These are phyloP conservation scores for Mucor plumbeus DNA, from an alignment of 371 early-diverging fungal species.

Conservation along the genomic window DNA sequence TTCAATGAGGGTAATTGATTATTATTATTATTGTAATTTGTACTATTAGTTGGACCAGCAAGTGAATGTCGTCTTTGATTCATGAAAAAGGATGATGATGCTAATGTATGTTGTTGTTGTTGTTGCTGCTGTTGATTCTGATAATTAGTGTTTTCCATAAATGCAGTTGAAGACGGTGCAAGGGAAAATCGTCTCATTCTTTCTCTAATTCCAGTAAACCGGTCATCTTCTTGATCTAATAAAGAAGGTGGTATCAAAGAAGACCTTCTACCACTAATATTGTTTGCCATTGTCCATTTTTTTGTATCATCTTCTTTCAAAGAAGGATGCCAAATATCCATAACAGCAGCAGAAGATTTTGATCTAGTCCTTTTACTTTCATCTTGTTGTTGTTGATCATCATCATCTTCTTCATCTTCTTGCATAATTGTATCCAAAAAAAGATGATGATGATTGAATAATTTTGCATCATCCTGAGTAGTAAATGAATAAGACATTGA, in stretches of 20 bases:
- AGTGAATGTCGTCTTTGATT: slow-evolving; percentile 47
- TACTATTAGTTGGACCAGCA: slow-evolving; percentile 30
- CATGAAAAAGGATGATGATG: not conserved
- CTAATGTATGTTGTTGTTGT: not conserved
- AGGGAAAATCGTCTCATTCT: slow-evolving; percentile 44
- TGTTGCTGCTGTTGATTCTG: not conserved
- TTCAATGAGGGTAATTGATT: not conserved
- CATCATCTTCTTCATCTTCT: slow-evolving; percentile 35
- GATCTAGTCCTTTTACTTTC: slow-evolving; percentile 28
- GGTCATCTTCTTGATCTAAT: slow-evolving; percentile 20
- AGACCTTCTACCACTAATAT: not conserved
- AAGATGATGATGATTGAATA: not conserved
- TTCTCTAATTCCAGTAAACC: slow-evolving; percentile 22
- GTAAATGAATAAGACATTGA: slow-evolving; percentile 50
- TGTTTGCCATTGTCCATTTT: slow-evolving; percentile 4
- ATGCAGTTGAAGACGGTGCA: slow-evolving; percentile 17
- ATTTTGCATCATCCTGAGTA: slow-evolving; percentile 19
- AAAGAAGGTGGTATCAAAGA: slow-evolving; percentile 12
- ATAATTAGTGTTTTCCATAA: slow-evolving; percentile 3
- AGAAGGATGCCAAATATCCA: slow-evolving; percentile 44
- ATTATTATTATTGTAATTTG: not conserved
- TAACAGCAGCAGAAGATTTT: slow-evolving; percentile 48
- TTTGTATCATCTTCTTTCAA: slow-evolving; percentile 20
- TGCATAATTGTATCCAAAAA: slow-evolving; percentile 36
- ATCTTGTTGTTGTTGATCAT: slow-evolving; percentile 1